These are phyloP conservation scores for Tremella fuciformis DNA, from an alignment of 768 basidiomycete genomes.

Conservation along the genomic window DNA sequence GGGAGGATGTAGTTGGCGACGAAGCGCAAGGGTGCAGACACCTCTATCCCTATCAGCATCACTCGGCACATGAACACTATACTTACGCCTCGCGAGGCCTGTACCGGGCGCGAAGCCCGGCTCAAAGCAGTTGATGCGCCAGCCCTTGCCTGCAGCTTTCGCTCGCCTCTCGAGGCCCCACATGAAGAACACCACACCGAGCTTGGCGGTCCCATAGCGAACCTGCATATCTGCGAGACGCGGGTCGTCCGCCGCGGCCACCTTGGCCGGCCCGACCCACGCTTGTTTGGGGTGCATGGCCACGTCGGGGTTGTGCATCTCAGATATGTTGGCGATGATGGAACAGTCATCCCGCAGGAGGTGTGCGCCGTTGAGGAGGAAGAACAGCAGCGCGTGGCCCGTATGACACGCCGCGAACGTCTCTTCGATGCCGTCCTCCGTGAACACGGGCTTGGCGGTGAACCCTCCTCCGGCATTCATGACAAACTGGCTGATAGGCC, in stretches of 20 bases:
- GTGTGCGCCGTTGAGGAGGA: constrained; percentile 15
- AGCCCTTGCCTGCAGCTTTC: constrained; percentile 6
- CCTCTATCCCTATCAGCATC: not conserved
- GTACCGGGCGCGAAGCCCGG: constrained; percentile 13
- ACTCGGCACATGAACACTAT: not conserved
- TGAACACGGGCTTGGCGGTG: not conserved
- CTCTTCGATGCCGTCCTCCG: constrained; percentile 15
- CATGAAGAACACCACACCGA: constrained; percentile 5
- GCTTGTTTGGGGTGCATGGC: not conserved
- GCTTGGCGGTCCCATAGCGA: constrained; percentile 9
- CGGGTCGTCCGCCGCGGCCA: not conserved
- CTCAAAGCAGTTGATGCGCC: constrained; percentile 7
- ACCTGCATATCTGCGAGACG: not conserved
- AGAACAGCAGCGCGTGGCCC: constrained; percentile 23
- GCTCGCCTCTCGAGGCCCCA: constrained; percentile 6
- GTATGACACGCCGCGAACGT: constrained; percentile 17
- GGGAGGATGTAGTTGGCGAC: constrained; percentile 9
- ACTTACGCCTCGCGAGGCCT: constrained; percentile 6
- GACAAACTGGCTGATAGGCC: constrained; percentile 14
- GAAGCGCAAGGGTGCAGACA: not conserved
- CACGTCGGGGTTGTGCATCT: constrained; percentile 14
- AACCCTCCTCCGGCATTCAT: constrained; percentile 14
- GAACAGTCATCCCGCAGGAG: constrained; percentile 7
- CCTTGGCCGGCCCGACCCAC: not conserved
- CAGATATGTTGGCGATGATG: constrained; percentile 9